phyloP scores from a whole-genome alignment of 305 asterid genomes.

The Fraxinus ornus region DNA sequence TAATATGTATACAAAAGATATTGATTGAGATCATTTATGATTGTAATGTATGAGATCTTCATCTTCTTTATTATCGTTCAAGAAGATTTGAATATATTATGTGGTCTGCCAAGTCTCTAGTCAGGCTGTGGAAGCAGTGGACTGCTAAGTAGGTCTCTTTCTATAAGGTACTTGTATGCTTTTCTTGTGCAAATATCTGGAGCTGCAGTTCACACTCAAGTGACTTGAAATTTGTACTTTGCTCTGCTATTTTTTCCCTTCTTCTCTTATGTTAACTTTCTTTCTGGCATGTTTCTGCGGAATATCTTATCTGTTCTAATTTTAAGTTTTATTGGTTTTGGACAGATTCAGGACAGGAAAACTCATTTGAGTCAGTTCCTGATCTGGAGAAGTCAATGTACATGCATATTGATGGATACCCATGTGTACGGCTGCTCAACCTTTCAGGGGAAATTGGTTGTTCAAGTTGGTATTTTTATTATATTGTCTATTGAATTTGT shows the following conservation, averaged over 20 bases:
- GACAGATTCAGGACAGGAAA: constrained; percentile 56
- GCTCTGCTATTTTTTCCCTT: neutral
- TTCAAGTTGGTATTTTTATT: constrained; percentile 64
- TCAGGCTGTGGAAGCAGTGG: neutral
- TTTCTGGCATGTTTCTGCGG: neutral
- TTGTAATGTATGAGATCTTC: constrained; percentile 15
- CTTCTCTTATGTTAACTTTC: neutral
- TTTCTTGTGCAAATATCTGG: neutral
- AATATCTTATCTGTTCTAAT: constrained; percentile 15
- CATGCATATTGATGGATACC: constrained; percentile 72
- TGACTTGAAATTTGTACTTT: neutral
- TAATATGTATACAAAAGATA: neutral
- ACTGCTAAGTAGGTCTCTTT: neutral
- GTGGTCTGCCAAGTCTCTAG: neutral
- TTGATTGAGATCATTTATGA: neutral
- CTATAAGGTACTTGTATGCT: neutral
- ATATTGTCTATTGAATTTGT: constrained; percentile 16
- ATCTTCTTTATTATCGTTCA: constrained; percentile 8
- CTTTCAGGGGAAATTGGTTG: constrained; percentile 97
- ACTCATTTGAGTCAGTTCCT: constrained; percentile 82
- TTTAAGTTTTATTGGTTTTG: constrained; percentile 21
- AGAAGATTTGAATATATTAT: neutral
- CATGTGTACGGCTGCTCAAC: constrained; percentile 93
- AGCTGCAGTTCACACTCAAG: neutral
- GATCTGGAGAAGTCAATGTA: constrained; percentile 96